These are phyloP conservation scores for Amanita phalloides DNA, from an alignment of 768 basidiomycete genomes.

Conservation along the genomic window DNA sequence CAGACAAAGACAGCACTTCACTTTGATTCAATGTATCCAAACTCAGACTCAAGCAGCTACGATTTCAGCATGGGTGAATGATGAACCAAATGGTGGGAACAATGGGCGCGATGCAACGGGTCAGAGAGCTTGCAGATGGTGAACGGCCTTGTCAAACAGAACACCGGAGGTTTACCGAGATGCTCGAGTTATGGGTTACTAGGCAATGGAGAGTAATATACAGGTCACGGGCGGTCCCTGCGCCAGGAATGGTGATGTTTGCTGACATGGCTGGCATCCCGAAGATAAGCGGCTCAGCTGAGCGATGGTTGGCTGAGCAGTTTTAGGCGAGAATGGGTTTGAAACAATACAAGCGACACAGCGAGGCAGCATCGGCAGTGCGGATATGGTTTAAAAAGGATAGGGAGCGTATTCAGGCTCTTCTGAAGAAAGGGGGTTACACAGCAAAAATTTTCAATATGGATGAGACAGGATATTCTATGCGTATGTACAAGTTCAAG, in stretches of 20 bases:
- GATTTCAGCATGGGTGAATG: not conserved
- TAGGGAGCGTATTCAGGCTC: too few relatives aligned
- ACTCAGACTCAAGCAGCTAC: conserved; percentile 9
- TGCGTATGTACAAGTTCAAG: too few relatives aligned
- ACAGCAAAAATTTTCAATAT: too few relatives aligned
- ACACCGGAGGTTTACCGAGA: conserved; percentile 21
- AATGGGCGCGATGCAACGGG: not conserved
- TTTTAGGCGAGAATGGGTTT: too few relatives aligned
- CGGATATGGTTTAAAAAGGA: too few relatives aligned
- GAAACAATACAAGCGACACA: too few relatives aligned
- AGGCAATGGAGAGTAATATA: conserved; percentile 20
- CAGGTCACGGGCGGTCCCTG: conserved; percentile 22
- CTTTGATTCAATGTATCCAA: conserved; percentile 20
- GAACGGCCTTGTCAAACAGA: conserved; percentile 18
- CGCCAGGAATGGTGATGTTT: conserved; percentile 23
- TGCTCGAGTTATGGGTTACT: conserved; percentile 25
- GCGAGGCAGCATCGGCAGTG: too few relatives aligned
- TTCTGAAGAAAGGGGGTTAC: too few relatives aligned
- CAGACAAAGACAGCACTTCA: conserved; percentile 22
- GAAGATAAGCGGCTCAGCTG: conserved; percentile 20
- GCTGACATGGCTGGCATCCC: conserved; percentile 20
- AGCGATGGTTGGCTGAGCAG: conserved; percentile 15
- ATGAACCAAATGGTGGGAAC: not conserved
- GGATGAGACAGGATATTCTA: too few relatives aligned
- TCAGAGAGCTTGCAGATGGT: not conserved